Percentiles rank a stretch among this genome's conserved stretches.
Conservation (phyloP, 1,284 basidiomycete genomes). For the Ceratorhiza oryzae-sativae region DNA sequence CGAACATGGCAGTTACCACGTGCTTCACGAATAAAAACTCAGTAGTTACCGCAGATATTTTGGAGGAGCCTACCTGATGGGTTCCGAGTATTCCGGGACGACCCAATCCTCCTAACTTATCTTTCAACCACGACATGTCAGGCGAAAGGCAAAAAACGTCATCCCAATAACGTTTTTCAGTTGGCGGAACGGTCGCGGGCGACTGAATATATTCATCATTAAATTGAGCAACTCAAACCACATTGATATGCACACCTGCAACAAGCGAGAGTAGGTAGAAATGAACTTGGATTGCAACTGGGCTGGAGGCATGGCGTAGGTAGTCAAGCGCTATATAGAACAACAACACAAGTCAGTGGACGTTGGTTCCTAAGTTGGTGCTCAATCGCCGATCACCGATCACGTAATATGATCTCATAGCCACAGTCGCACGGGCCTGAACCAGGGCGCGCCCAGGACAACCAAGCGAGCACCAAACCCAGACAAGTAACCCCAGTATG, state of each 20-base stretch:
- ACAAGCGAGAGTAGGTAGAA: slow-evolving; percentile 54
- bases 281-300: slow-evolving; percentile 53
- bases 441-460: no score
- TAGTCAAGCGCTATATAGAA: not conserved
- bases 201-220: not conserved
- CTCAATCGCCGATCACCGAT: not conserved
- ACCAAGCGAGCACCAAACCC: no score
- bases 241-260: slow-evolving; percentile 49
- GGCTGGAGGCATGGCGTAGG: slow-evolving; percentile 1
- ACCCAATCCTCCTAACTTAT: slow-evolving; percentile 10
- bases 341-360: not conserved
- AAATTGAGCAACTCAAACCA: not conserved
- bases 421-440: no score
- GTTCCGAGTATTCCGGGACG: slow-evolving; percentile 32
- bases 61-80: slow-evolving; percentile 4
- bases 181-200: slow-evolving; percentile 22
- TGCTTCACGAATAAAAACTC: slow-evolving; percentile 16
- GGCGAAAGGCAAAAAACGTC: slow-evolving; percentile 18
- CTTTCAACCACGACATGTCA: slow-evolving; percentile 9
- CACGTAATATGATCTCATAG: not conserved
- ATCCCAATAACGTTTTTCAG: slow-evolving; percentile 39
- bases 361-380: not conserved
- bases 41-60: not conserved
- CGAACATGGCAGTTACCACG: slow-evolving; percentile 28
- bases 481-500: no score